Conservation (phyloP, 352 stramenopile species). For the Phytophthora foliorum region DNA sequence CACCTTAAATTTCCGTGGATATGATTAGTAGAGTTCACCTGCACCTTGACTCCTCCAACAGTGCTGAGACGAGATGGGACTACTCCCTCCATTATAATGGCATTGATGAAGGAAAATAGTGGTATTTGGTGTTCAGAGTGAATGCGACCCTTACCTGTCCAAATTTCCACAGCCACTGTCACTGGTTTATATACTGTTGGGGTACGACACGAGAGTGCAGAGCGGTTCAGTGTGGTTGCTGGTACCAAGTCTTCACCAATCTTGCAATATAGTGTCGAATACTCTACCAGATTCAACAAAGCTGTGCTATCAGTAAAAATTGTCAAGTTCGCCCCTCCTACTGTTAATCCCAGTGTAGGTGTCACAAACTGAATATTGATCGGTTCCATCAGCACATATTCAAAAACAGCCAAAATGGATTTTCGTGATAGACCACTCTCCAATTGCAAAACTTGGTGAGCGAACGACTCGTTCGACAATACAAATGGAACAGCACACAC, state of each 20-base stretch:
- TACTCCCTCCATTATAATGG: slow-evolving; percentile 29
- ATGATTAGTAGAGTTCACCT: slow-evolving; percentile 25
- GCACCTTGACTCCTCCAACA: slow-evolving; percentile 25
- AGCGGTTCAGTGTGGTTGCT: slow-evolving; percentile 27
- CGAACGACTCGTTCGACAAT: slow-evolving; percentile 19
- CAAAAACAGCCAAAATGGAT: slow-evolving; percentile 30
- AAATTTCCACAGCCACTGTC: slow-evolving; percentile 40
- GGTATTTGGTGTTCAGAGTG: slow-evolving; percentile 12
- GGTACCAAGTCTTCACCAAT: slow-evolving; percentile 37
- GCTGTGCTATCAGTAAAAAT: slow-evolving; percentile 36
- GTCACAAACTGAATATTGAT: slow-evolving; percentile 31
- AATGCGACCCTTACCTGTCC: slow-evolving; percentile 1
- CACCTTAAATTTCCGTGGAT: slow-evolving; percentile 40
- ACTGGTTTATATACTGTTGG: slow-evolving; percentile 31
- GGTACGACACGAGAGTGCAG: slow-evolving; percentile 36
- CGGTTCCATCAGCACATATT: slow-evolving; percentile 32
- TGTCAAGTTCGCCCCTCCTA: slow-evolving; percentile 30
- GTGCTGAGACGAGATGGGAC: slow-evolving; percentile 24
- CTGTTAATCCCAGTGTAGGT: slow-evolving; percentile 23
- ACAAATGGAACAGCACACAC: slow-evolving; percentile 31
- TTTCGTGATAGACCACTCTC: slow-evolving; percentile 28
- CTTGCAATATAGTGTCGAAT: slow-evolving; percentile 37
- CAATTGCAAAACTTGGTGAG: slow-evolving; percentile 29
- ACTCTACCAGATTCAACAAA: slow-evolving; percentile 22
- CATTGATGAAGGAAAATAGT: slow-evolving; percentile 30